Conservation (phyloP, 139 green algal genomes). For the Eudorina sp. region DNA sequence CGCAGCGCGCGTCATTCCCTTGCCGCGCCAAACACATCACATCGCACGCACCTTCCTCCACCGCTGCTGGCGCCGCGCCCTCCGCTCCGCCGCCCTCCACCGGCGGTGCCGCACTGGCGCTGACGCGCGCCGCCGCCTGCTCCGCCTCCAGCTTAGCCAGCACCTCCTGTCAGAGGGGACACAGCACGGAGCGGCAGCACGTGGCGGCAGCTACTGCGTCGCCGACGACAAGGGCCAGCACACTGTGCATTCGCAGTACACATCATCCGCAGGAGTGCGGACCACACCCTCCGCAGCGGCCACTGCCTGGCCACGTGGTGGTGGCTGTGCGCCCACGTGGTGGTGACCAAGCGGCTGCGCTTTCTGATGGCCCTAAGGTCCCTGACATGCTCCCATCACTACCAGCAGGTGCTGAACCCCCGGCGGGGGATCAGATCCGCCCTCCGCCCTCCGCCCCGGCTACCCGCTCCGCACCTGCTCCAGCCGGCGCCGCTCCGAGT, state of each 20-base stretch:
- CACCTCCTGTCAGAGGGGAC: neutral
- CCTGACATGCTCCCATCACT: no score
- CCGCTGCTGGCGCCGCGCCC: neutral
- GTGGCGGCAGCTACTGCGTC: neutral
- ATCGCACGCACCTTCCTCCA: neutral
- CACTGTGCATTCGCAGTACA: neutral
- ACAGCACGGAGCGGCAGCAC: neutral
- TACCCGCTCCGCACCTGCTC: constrained; percentile 28
- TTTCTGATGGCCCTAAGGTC: neutral
- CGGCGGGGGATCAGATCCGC: neutral
- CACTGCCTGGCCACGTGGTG: neutral
- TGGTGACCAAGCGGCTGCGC: neutral
- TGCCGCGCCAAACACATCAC: neutral
- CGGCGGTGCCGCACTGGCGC: neutral
- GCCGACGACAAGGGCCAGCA: neutral
- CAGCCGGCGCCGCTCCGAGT: constrained; percentile 36
- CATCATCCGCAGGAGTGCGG: neutral
- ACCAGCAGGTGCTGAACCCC: neutral
- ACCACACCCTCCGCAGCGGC: neutral
- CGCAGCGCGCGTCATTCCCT: neutral
- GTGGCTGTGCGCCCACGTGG: neutral
- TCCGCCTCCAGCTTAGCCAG: constrained; percentile 37
- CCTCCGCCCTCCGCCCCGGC: neutral
- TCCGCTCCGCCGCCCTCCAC: neutral
- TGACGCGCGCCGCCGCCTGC: neutral